These are phyloP conservation scores for Citrus mangshanensis DNA, from an alignment of 345 rosid genomes.

Conservation along the genomic window DNA sequence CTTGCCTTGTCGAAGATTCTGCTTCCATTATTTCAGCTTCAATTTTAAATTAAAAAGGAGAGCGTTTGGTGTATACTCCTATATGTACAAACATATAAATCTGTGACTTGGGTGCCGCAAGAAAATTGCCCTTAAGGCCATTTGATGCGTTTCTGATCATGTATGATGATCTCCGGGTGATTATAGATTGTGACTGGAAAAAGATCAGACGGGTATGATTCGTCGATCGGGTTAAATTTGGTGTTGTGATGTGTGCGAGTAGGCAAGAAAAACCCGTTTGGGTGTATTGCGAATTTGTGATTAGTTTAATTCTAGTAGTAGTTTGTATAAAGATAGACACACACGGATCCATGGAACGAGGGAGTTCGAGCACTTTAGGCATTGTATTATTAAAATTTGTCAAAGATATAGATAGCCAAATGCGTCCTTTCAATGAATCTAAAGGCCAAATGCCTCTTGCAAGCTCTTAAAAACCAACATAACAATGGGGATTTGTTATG, in stretches of 20 bases:
- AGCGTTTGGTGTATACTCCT: background rate
- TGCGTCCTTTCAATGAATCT: conserved; percentile 20
- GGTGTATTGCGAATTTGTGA: too few species aligned
- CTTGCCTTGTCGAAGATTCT: conserved; percentile 35
- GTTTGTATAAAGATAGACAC: background rate
- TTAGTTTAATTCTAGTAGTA: background rate
- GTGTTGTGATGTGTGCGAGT: background rate
- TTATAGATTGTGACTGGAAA: background rate
- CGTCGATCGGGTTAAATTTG: background rate
- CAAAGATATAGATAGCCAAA: background rate
- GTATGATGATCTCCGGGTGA: background rate
- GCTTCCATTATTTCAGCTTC: background rate
- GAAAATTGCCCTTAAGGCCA: background rate
- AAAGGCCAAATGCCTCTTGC: conserved; percentile 35
- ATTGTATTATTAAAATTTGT: too few species aligned
- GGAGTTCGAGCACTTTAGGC: background rate
- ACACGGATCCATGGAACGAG: conserved; percentile 24
- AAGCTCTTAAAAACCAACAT: background rate
- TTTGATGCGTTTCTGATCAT: background rate
- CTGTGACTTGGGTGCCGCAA: background rate
- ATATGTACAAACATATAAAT: too few species aligned
- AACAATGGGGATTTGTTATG: background rate
- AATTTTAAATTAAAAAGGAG: background rate
- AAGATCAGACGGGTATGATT: background rate
- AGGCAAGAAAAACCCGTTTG: background rate